Evolutionary conservation across 2,329 filamentous ascomycete genomes (phyloP), one percentile per base, ranked within the genome.

Genomic region (Pestalotiopsis sp.): DNA sequence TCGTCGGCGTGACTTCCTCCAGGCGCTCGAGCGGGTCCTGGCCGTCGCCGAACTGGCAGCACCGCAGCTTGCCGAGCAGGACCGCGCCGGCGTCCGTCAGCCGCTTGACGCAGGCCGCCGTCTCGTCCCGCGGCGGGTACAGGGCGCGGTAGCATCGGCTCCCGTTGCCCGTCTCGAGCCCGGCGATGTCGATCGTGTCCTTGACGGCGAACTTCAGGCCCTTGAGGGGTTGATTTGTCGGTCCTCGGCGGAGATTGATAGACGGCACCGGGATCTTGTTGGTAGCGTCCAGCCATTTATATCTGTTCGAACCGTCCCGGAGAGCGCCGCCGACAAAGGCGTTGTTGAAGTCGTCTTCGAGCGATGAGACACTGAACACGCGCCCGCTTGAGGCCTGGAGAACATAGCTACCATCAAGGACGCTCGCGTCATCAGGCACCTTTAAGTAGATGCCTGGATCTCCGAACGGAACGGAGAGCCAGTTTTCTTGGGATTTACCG

Each of bases 141-240:
- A 72, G 55, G 2, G 66, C 60, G 3, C 68, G 66, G 60, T 70
- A 71, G 64, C 61, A 69, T 62, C 62, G 62, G 31, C 70, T 74
- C 1, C 72, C 71, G 38, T 67, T 67, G 1, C 71, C 70, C 0
- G 72, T 74, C 36, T 72, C 63, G 0, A 74, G 57, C 1, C 72
- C 72, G 1, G 69, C 69, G 11, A 71, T 55, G 27, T 74, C 69
- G 49, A 73, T 71, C 3, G 62, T 27, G 55, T 74, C 72, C 36
- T 74, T 74, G 14, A 74, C 69, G 9, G 69, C 71, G 25, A 74
- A 72, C 2, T 71, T 67, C 49, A 74, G 41, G 12, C 72, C 72
- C 3, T 6, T 20, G 5, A 72, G 64, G 2, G 71, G 73, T 4
- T 23, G 11, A 3, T 55, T 11, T 4, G 38, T 62, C 2, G 64